Base-by-base conservation (phyloP, 148 eudicot species). In the Diospyros kaki region DNA sequence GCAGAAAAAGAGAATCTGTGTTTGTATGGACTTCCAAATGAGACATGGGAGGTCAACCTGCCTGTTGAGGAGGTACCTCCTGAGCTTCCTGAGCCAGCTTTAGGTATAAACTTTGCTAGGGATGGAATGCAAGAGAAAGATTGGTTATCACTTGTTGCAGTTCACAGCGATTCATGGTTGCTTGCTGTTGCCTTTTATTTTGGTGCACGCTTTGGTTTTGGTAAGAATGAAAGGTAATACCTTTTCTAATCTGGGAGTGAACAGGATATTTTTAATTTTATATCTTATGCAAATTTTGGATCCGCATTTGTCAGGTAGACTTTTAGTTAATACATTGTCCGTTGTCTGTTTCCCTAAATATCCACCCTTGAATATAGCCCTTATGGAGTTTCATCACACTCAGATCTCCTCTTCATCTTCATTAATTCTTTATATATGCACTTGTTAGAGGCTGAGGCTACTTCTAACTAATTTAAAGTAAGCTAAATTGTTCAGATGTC, bases 161-260 rank as follows among this genome's bases (percentile, higher is more conserved):
- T 78, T 68, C 84, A 81, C 56, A 73, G 84, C 38, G 87, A 84
- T 71, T 78, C 87, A 4, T 84, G 87, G 87, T 75, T 84, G 74
- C 84, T 84, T 56, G 61, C 87, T 75, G 84, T 84, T 68, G 81
- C 87, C 10, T 84, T 84, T 66, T 81, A 78, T 66, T 81, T 81
- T 84, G 84, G 84, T 75, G 87, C 84, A 28, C 84, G 84, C 73
- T 81, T 81, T 73, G 87, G 84, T 44, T 84, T 84, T 69, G 87
- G 76, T 18, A 78, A 75, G 78, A 84, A 52, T 73, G 82, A 78
- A 41, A 82, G 84, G 84, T 82, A 64, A 66, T 54, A 50, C 63
- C 6, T 28, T 56, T 66, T 28, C 28, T 28, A 28, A 28, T 12
- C 54, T 13, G 44, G 28, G 46, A 42, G n/a, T 59, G 12, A 10